phyloP scores from a whole-genome alignment of 768 basidiomycete genomes.

The Rhizopogon vesiculosus region DNA sequence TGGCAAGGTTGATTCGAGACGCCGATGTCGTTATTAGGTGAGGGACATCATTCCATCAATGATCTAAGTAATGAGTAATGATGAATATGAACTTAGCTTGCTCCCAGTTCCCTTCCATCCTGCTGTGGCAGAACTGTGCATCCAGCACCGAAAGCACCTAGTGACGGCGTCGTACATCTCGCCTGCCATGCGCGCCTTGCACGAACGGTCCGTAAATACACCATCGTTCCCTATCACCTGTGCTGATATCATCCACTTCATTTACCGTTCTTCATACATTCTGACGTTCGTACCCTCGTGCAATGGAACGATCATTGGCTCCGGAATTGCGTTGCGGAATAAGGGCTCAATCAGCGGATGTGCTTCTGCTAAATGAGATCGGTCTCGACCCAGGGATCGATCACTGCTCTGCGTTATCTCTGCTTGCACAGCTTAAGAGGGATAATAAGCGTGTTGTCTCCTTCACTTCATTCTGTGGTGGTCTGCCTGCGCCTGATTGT shows the following conservation, averaged over 20 bases:
- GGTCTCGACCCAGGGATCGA: constrained; percentile 89
- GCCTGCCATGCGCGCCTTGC: constrained; percentile 62
- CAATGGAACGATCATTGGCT: background rate
- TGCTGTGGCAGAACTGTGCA: constrained; percentile 66
- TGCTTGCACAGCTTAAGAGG: constrained; percentile 48
- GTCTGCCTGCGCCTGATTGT: constrained; percentile 75
- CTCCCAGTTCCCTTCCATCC: constrained; percentile 76
- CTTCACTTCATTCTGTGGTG: constrained; percentile 91
- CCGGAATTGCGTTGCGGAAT: background rate
- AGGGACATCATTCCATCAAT: constrained; percentile 8
- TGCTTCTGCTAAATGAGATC: constrained; percentile 85
- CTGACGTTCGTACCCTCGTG: background rate
- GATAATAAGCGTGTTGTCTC: constrained; percentile 56
- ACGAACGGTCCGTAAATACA: constrained; percentile 49
- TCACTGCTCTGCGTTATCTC: constrained; percentile 78
- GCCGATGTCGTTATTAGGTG: constrained; percentile 86
- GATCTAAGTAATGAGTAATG: background rate
- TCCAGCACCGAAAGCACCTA: constrained; percentile 65
- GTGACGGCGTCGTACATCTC: constrained; percentile 93
- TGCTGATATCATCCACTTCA: background rate
- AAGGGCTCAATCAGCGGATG: constrained; percentile 57
- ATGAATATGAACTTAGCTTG: constrained; percentile 43
- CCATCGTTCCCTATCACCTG: background rate
- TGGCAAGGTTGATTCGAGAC: constrained; percentile 48
- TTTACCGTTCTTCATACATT: too few species aligned